Percentiles rank a stretch among this genome's conserved stretches.
Conservation (phyloP, 163 green algal species). For the Scenedesmus sp. region DNA sequence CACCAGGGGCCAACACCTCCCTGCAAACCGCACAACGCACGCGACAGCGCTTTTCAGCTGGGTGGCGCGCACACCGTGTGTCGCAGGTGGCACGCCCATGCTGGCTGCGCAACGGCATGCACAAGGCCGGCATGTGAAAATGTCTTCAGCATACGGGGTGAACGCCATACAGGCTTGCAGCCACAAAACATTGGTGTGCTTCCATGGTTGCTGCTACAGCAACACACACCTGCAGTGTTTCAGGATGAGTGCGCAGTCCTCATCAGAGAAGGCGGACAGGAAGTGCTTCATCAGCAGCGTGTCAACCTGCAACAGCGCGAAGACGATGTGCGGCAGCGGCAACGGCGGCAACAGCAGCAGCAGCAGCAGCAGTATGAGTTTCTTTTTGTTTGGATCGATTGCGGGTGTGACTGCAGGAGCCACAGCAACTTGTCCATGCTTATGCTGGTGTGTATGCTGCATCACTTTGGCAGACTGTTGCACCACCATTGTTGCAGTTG, state of each 20-base stretch:
- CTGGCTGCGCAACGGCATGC: no score
- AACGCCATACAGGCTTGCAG: no score
- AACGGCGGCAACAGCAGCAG: not conserved
- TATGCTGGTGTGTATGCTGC: no score
- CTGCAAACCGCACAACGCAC: not conserved
- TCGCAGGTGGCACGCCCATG: not conserved
- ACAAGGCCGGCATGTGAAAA: not conserved
- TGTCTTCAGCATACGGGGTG: not conserved
- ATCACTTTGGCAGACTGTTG: no score
- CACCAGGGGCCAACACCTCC: constrained; percentile 45
- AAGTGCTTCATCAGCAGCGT: constrained; percentile 70
- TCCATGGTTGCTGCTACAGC: not conserved
- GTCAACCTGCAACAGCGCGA: constrained; percentile 60
- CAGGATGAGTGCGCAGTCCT: constrained; percentile 36
- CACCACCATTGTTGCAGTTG: no score
- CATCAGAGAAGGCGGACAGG: constrained; percentile 63
- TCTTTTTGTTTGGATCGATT: no score
- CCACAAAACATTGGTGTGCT: not conserved
- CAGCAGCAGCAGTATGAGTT: not conserved
- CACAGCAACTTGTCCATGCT: not conserved
- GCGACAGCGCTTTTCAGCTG: not conserved
- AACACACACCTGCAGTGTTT: constrained; percentile 52
- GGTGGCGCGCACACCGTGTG: no score
- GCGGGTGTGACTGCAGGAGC: no score
- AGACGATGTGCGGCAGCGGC: not conserved